Conservation (phyloP, 2,329 filamentous ascomycete species). For the Lecanoromycetidae sp. region DNA sequence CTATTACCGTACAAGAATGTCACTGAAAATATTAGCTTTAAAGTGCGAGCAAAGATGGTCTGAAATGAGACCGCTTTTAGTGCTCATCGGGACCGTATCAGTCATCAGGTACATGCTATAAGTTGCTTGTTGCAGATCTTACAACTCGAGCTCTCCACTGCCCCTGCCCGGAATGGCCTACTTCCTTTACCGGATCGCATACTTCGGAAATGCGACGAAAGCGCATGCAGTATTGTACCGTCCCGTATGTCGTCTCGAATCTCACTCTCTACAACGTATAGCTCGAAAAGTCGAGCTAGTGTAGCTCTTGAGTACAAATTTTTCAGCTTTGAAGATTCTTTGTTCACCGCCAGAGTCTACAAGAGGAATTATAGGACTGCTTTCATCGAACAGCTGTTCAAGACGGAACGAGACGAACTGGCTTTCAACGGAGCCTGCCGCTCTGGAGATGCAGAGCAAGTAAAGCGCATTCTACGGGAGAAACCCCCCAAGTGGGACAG, state of each 20-base stretch:
- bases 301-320: not conserved
- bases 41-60: not conserved
- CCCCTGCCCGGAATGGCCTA: not conserved
- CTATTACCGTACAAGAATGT: constrained; percentile 22
- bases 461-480: no score
- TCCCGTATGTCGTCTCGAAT: not conserved
- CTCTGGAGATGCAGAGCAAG: no score
- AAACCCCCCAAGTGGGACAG: no score
- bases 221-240: constrained; percentile 11
- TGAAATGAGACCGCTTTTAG: constrained; percentile 4
- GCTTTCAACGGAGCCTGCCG: no score
- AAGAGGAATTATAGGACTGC: constrained; percentile 6
- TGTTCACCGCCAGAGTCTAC: constrained; percentile 9
- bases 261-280: no score
- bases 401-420: no score
- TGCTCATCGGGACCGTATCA: constrained; percentile 4
- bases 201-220: constrained; percentile 10
- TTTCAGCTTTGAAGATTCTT: constrained; percentile 3
- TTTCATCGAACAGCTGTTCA: no score
- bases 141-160: not conserved
- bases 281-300: not conserved
- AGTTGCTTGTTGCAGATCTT: constrained; percentile 2
- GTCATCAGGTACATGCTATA: constrained; percentile 9
- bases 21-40: constrained; percentile 6
- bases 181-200: not conserved